Base-by-base conservation (phyloP, 345 rosid species). In the Eucalyptus melliodora region DNA sequence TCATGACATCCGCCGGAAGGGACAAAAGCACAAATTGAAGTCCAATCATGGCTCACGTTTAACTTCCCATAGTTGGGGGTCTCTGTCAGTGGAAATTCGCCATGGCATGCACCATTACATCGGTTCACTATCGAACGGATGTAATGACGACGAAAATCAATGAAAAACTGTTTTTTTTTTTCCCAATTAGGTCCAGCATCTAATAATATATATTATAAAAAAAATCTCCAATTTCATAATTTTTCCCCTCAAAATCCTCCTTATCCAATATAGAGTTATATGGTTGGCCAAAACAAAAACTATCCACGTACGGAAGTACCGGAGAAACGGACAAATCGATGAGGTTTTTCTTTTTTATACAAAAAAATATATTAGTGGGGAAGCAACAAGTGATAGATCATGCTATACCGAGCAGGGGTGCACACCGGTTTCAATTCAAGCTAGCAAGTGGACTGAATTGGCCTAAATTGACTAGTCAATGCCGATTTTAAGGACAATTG, bases 1-100 rank as follows among this genome's bases (percentile, higher is more conserved):
- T 17, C 26, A 9, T 9, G 27, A 77, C 42, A 3, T 37, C 30
- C 13, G 83, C 45, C 83, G 83, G 45, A 77, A 21, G 47, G 9
- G 47, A 77, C 83, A 37, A 77, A 40, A 77, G 4, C 45, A 21
- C 47, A 77, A 77, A 11, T 21, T 6, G 3, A 40, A 21, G 47
- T 12, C 83, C 27, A 72, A 72, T 37, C 45, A 37, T 10, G 83
- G 47, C 47, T 77, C 16, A 37, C 44, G 14, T 31, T 26, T 40
- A 65, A 72, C 90, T 90, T 91, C 92, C 93, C 88, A 65, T 87
- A 27, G 42, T 87, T 88, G 14, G 87, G 91, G 92, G 89, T 87
- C 56, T 82, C 30, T n/a, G 8, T 42, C 42, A 50, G 91, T 91
- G 89, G 90, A 87, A 92, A 89, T 90, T 91, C 90, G 47, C 91